A percentile compares a stretch with the other conserved stretches of the same genome.
These are phyloP conservation scores for Gossypium trilobum DNA, from an alignment of 441 rosid genomes.

Conservation along the genomic window DNA sequence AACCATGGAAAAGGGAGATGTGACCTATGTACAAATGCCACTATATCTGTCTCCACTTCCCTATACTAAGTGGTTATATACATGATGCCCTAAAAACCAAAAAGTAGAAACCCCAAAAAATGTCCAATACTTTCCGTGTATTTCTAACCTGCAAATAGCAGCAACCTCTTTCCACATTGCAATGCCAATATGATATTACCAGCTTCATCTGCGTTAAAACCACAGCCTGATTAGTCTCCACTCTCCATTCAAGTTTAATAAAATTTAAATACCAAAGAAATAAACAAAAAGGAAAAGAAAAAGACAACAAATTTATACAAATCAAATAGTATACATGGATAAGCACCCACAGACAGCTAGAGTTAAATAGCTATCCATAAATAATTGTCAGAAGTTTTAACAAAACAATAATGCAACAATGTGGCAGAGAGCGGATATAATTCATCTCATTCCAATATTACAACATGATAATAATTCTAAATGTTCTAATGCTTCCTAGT, in stretches of 20 bases:
- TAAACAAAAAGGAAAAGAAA: not conserved
- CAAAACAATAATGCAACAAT: constrained; percentile 2
- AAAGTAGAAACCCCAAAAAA: constrained; percentile 7
- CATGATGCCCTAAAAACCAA: constrained; percentile 27
- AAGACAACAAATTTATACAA: not conserved
- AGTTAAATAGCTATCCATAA: not conserved
- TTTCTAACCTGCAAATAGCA: constrained; percentile 21
- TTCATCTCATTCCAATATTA: not conserved
- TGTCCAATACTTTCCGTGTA: constrained; percentile 15
- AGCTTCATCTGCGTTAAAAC: constrained; percentile 48
- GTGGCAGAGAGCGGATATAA: not conserved
- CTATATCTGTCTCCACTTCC: constrained; percentile 50
- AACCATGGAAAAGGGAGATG: constrained; percentile 33
- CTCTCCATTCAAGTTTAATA: constrained; percentile 8
- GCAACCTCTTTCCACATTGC: constrained; percentile 20
- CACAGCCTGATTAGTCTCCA: constrained; percentile 8
- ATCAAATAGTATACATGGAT: not conserved
- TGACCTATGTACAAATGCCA: constrained; percentile 43
- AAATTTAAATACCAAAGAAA: not conserved
- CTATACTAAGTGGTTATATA: constrained; percentile 46
- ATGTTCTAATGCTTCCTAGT: not conserved
- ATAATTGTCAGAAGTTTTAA: not conserved
- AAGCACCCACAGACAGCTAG: not conserved
- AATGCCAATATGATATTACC: constrained; percentile 31
- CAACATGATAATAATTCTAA: not conserved